These are phyloP conservation scores for Podaxis sp. DNA, from an alignment of 768 basidiomycete genomes.

Conservation along the genomic window DNA sequence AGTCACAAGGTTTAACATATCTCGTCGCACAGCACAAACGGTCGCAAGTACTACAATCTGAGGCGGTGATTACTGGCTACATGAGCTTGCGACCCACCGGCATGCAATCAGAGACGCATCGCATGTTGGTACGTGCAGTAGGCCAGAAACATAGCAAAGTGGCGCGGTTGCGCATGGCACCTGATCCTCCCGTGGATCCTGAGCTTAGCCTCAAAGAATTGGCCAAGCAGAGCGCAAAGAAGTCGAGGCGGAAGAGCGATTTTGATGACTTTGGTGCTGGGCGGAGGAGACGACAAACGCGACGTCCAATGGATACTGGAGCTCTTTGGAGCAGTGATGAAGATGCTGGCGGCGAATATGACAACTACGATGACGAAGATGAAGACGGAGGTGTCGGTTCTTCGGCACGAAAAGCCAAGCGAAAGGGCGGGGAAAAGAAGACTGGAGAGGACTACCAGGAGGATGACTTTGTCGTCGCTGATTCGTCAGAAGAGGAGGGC, in stretches of 20 bases:
- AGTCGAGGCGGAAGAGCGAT: conserved; percentile 57
- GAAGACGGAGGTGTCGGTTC: conserved; percentile 33
- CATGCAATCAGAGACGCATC: conserved; percentile 88
- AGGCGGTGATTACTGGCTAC: conserved; percentile 78
- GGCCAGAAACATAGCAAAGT: conserved; percentile 84
- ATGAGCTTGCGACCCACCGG: conserved; percentile 84
- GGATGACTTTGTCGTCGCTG: conserved; percentile 84
- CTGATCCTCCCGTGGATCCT: conserved; percentile 75
- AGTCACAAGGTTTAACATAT: conserved; percentile 79
- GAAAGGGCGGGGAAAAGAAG: conserved; percentile 51
- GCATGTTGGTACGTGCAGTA: conserved; percentile 83
- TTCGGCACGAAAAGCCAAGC: conserved; percentile 42
- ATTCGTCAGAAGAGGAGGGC: conserved; percentile 67
- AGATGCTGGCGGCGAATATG: conserved; percentile 45
- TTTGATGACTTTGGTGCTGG: conserved; percentile 47
- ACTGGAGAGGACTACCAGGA: conserved; percentile 72
- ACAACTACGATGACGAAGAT: conserved; percentile 61
- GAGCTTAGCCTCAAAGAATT: conserved; percentile 72
- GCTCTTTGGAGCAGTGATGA: conserved; percentile 67
- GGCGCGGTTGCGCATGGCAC: conserved; percentile 74
- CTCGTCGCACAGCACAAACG: conserved; percentile 88
- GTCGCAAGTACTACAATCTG: conserved; percentile 82
- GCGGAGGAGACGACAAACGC: conserved; percentile 44
- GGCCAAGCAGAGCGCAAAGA: conserved; percentile 61
- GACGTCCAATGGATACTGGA: conserved; percentile 38